Evolutionary conservation across 208 protist species (phyloP).

Genomic region (Sergeia podlipaevii): DNA sequence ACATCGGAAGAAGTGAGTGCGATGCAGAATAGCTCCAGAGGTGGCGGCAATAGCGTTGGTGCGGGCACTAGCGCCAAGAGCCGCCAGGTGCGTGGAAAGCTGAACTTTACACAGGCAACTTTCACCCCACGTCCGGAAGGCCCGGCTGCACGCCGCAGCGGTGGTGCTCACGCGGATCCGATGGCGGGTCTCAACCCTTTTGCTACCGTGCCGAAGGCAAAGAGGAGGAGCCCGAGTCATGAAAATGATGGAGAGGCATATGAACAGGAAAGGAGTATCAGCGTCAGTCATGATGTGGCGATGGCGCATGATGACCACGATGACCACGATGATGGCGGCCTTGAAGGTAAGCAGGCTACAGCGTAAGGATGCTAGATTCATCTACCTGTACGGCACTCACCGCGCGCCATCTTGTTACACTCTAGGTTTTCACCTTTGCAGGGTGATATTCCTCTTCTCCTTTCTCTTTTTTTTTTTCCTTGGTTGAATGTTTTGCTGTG

Average conservation of each 20-base stretch:
- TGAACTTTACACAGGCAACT: too few species aligned
- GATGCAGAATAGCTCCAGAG: too few species aligned
- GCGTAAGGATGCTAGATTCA: not conserved
- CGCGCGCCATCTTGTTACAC: not conserved
- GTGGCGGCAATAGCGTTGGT: too few species aligned
- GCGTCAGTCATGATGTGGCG: not conserved
- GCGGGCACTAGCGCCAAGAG: too few species aligned
- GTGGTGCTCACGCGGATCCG: conserved; percentile 19
- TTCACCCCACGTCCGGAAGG: too few species aligned
- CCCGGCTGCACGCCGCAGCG: too few species aligned
- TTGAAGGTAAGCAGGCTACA: not conserved
- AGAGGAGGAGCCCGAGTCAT: conserved; percentile 4
- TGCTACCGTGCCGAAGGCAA: conserved; percentile 6
- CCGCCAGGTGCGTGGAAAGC: too few species aligned
- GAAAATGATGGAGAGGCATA: too few species aligned
- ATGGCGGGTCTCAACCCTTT: conserved; percentile 30
- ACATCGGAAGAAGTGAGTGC: too few species aligned
- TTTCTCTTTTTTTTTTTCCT: not conserved
- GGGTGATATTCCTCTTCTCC: not conserved
- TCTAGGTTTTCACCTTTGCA: not conserved
- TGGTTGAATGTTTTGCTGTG: too few species aligned
- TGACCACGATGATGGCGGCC: not conserved
- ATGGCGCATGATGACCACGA: not conserved
- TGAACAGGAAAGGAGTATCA: too few species aligned
- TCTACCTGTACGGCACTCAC: not conserved